Percentiles rank a stretch among this genome's conserved stretches.
Evolutionary conservation across 2,329 filamentous ascomycete genomes (phyloP).

Genomic region (Phaeophleospora eucalypticola): DNA sequence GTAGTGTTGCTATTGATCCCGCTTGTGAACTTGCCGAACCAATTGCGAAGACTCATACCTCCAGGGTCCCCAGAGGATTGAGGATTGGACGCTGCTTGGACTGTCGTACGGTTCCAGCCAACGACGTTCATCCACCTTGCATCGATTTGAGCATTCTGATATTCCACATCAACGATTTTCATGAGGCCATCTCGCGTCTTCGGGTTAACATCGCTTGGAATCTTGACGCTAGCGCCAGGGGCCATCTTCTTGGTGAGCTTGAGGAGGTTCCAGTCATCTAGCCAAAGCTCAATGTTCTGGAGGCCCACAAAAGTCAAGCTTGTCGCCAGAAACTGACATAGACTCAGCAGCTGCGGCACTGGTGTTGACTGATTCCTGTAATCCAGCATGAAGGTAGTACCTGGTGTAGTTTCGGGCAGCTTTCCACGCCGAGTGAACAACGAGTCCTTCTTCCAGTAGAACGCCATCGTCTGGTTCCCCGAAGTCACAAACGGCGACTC

Average conservation of each 20-base stretch:
- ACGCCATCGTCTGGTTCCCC: slow-evolving; percentile 89
- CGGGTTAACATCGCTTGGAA: slow-evolving; percentile 76
- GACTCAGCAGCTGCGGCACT: slow-evolving; percentile 76
- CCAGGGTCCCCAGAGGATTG: slow-evolving; percentile 47
- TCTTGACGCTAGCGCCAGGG: slow-evolving; percentile 64
- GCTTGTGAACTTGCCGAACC: slow-evolving; percentile 65
- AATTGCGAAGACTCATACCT: slow-evolving; percentile 56
- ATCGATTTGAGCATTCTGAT: slow-evolving; percentile 87
- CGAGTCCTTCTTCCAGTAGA: slow-evolving; percentile 99
- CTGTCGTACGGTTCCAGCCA: slow-evolving; percentile 64
- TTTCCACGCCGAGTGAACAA: slow-evolving; percentile 85
- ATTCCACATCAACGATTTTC: slow-evolving; percentile 75
- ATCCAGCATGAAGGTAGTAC: slow-evolving; percentile 92
- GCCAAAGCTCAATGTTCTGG: slow-evolving; percentile 79
- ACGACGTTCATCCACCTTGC: slow-evolving; percentile 83
- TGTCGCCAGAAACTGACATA: slow-evolving; percentile 89
- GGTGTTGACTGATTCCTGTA: slow-evolving; percentile 87
- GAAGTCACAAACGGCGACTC: slow-evolving; percentile 97
- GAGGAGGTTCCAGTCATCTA: slow-evolving; percentile 81
- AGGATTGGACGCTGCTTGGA: slow-evolving; percentile 16
- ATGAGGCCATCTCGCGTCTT: slow-evolving; percentile 84
- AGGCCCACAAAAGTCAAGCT: slow-evolving; percentile 94
- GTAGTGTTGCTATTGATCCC: slow-evolving; percentile 43
- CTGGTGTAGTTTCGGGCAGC: slow-evolving; percentile 53
- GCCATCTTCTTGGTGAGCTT: slow-evolving; percentile 80